Evolutionary conservation across 163 green algal species (phyloP), one percentile per base, ranked within the genome.

Genomic region (Chloromonas sp.): DNA sequence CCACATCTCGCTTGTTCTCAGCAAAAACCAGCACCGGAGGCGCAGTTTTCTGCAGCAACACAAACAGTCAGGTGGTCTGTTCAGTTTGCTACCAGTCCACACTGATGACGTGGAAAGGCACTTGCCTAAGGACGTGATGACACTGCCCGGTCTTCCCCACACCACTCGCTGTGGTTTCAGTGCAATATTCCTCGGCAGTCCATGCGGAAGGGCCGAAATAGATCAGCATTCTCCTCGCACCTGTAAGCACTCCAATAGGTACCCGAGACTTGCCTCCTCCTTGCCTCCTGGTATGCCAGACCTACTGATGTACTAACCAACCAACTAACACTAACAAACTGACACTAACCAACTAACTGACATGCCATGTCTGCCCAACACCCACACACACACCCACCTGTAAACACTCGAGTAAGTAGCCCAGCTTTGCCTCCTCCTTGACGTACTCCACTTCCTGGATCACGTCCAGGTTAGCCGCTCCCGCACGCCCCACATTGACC

Each of bases 381-480:
- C 13, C 8, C 70, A 13, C 13, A 76, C 5, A 80, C 74, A 13
- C 74, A 80, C 82, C 3, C 0, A 82, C 83, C 83, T 86, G 88
- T 84, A 99, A 89, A 89, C 94, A 98, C 88, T 98, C 95, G n/a
- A 98, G 93, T 87, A 99, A 91, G 91, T 98, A 97, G 36, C 92
- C 87, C 82, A 99, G 94, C 93, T 98, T 98, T 81, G 93, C 93
- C 87, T 99, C 97, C 87, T 98, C 91, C 91, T 99, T 99, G 2
- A 99, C 97, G 82, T 99, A 99, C 90, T 99, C 97, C 76, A 99
- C 96, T 92, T 99, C 96, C 93, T 98, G 96, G 82, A 99, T 98
- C 62, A 99, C 95, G 87, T 99, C 95, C 87, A 98, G 88, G 90
- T 98, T 99, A 78, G 97, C 96, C 5, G 97, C 97, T 70, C 97